Evolutionary conservation across 257 asterid genomes (phyloP), one percentile per base, ranked within the genome.

Genomic region (Verbascum thapsus): DNA sequence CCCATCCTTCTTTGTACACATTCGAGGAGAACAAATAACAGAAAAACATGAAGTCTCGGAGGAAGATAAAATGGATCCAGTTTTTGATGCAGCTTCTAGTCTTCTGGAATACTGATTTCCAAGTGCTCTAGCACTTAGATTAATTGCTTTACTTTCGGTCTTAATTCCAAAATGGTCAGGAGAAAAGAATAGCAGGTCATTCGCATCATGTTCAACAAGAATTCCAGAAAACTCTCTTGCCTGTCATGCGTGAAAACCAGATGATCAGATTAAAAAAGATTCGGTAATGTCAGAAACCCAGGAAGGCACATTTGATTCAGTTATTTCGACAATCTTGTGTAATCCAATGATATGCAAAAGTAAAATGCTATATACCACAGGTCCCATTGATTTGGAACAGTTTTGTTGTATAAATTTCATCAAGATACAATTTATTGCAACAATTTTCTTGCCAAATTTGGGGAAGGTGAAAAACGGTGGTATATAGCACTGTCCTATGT

Each of bases 11-110:
- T 76, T 80, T 10, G 68, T 58, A 53, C 71, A 37, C 57, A 76
- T 53, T 19, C 85, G 84, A 72, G 96, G 95, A 60, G 95, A 84
- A 73, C 87, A 83, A 76, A 81, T 58, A 70, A 81, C 76, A 58
- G 91, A 83, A 56, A 85, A 68, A 70, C 72, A 68, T 44, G 87
- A 71, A 53, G 71, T 63, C 39, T 78, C 86, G n/a, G 85, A 73
- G 63, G 82, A 75, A 68, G 89, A 66, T 55, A 77, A 7, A 70
- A 74, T 66, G 59, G 76, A 68, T 32, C 85, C 85, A 58, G 65
- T 71, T 67, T 73, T 79, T 34, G 83, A 68, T 56, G 61, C 74
- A 32, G 77, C 68, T 59, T 83, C 95, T 44, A 73, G 48, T 64
- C 87, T 73, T 56, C 68, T 74, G 43, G 71, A 45, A 60, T 63